Evolutionary conservation across 2,329 filamentous ascomycete species (phyloP), one percentile per base, ranked within the genome.

Genomic region (Dendryphion nanum): DNA sequence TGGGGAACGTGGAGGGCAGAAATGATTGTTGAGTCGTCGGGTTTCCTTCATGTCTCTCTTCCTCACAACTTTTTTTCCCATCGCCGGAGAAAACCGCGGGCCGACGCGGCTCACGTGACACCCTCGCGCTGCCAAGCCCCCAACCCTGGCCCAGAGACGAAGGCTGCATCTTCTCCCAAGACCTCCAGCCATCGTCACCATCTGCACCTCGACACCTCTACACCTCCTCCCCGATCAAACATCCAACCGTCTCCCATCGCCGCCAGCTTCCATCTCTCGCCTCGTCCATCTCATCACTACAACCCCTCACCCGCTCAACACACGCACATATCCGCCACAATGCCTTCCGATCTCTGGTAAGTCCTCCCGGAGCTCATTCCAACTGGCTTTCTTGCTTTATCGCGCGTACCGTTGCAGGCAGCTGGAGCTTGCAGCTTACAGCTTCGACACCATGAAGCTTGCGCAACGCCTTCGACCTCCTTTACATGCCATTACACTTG

Each of bases 311-410:
- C 36, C 46, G 38, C 45, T 47, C 53, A 46, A 41, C 37, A 31
- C 41, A 33, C 37, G 51, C 47, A 51, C 24, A 53, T 33, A 43
- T 47, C 58, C 51, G 54, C 59, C 76, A 84, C 73, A 64, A 91
- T 93, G 86, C 10, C n/a, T n/a, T 8, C n/a, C 23, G 86, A 90
- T 76, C 79, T 85, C 69, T 93, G 87, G 87, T 93, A 79, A 74
- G 85, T 81, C 66, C 45, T 28, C 41, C 44, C 48, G n/a, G 23
- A 26, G 23, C 23, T 26, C 23, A 8, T 26, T n/a, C 23, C 10
- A 26, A 26, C 23, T 10, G 51, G 49, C 57, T 37, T 40, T 56
- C 57, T 63, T 53, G 50, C 44, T 40, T 44, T 43, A 48, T 50
- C 33, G 37, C 40, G 43, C 44, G 44, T 38, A 26, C n/a, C 23